Evolutionary conservation across 768 basidiomycete genomes (phyloP), one percentile per base, ranked within the genome.

Genomic region (Lactarius psammicola): DNA sequence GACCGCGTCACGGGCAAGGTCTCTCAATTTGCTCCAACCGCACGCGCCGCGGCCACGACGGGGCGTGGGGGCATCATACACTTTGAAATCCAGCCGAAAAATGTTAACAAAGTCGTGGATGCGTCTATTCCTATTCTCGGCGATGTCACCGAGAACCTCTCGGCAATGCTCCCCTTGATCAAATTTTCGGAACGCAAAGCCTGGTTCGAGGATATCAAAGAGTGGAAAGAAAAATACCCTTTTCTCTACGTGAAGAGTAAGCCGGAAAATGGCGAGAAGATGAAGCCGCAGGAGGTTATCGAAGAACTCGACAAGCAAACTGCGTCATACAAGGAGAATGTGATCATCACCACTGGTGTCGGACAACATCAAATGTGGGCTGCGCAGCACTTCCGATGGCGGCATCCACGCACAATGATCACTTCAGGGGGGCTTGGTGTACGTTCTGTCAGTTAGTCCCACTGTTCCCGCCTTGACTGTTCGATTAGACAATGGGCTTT

Each of bases 321-420:
- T n/a, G 80, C 80, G 56, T 82, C 89, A 65, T 84, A 80, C 76
- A 96, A 98, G 79, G 89, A 92, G 64, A 87, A 98, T 28, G 84
- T 97, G 44, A 78, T 99, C 73, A 78, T 99, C 60, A 77, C 93
- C 13, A 99, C 97, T 18, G 97, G 97, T 71, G 97, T 99, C 26
- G 97, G 97, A 9, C 97, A 99, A 76, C 97, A 98, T 79, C 96
- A 99, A 78, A 98, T 98, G 97, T 98, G 94, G 95, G 96, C 96
- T 2, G 93, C 92, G 49, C 97, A 99, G 76, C 82, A 89, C 75
- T 98, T 86, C 78, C 82, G 95, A 65, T 99, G 95, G 95, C 90
- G 79, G 67, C 79, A 89, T 57, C 97, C 97, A 0, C 83, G 88
- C 49, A 83, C 92, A 55, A 84, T 98, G 89, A 87, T 96, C 61